Conservation (phyloP, 2,329 filamentous ascomycete species). For the Paraphaeosphaeria sporulosa region DNA sequence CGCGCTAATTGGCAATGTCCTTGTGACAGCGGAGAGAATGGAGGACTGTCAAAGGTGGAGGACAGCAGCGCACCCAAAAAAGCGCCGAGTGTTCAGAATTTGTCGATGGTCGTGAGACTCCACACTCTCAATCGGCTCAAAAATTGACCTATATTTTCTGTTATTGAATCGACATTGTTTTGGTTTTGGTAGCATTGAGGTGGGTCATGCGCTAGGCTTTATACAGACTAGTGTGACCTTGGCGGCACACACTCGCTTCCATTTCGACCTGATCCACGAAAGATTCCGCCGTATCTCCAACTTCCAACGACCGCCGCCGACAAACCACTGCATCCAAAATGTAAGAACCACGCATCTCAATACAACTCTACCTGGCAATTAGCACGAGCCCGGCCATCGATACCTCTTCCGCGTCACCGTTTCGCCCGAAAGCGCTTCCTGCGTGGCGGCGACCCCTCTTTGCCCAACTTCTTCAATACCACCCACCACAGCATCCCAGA, state of each 20-base stretch:
- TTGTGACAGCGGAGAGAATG: background rate
- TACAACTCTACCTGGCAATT: slow-evolving; percentile 22
- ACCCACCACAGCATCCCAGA: slow-evolving; percentile 27
- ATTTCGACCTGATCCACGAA: slow-evolving; percentile 11
- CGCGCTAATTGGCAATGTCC: background rate
- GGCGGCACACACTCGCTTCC: slow-evolving; percentile 12
- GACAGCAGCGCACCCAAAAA: background rate
- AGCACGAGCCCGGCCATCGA: slow-evolving; percentile 28
- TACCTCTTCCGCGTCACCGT: slow-evolving; percentile 31
- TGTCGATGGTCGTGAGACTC: background rate
- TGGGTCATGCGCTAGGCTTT: background rate
- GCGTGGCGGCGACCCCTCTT: slow-evolving; percentile 48
- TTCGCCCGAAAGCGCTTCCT: slow-evolving; percentile 30
- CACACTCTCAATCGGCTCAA: background rate
- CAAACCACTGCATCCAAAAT: slow-evolving; percentile 50
- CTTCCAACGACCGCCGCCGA: slow-evolving; percentile 47
- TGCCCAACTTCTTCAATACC: slow-evolving; percentile 29
- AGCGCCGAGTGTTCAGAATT: background rate
- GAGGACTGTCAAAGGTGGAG: background rate
- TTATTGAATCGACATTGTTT: too few species aligned
- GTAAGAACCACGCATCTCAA: slow-evolving; percentile 44
- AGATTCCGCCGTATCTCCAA: slow-evolving; percentile 18
- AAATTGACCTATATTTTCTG: background rate
- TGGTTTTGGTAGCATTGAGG: too few species aligned
- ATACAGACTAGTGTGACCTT: background rate